Base-by-base conservation (phyloP, 2,329 filamentous ascomycete genomes). In the Talaromyces piceae region DNA sequence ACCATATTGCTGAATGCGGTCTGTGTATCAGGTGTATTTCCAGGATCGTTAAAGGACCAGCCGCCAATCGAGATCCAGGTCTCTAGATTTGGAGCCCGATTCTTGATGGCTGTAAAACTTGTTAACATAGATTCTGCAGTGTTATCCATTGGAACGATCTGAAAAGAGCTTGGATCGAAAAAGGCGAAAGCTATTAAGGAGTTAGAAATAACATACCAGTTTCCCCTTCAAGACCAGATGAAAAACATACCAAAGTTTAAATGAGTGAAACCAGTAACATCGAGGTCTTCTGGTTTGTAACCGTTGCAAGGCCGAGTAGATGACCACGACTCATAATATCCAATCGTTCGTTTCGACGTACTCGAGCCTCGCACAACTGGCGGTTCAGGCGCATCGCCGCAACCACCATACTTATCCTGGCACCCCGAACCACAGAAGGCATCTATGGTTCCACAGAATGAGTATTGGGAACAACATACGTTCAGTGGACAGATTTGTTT, bases 21-120 rank as follows among this genome's bases (percentile, higher is more conserved):
- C n/a, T n/a, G n/a, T n/a, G n/a, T n/a, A 43, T 16, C 23, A 3
- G n/a, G 18, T 26, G 9, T 26, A 6, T 25, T 25, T 16, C 22
- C 22, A n/a, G n/a, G 11, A 20, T 20, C 65, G 16, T 66, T 71
- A n/a, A 67, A 61, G 0, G 62, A 57, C 70, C 71, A 74, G 9
- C 74, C 74, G 13, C 74, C 72, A 16, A 76, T 54, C 22, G n/a
- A 60, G 57, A 51, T 73, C 62, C 58, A 62, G 66, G 18, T 59
- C 61, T 57, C 68, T 23, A 44, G 71, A 49, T 26, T 45, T 53
- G 3, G 61, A 58, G 39, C 51, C 73, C 72, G 3, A 72, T 26
- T 11, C 30, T 49, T 49, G 22, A 49, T 26, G 11, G n/a, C 18
- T 16, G 28, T 44, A 2, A 57, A 2, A n/a, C n/a, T n/a, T n/a